phyloP scores from a whole-genome alignment of 805 yeast genomes.

The Saccharomycopsis fibuligera region DNA sequence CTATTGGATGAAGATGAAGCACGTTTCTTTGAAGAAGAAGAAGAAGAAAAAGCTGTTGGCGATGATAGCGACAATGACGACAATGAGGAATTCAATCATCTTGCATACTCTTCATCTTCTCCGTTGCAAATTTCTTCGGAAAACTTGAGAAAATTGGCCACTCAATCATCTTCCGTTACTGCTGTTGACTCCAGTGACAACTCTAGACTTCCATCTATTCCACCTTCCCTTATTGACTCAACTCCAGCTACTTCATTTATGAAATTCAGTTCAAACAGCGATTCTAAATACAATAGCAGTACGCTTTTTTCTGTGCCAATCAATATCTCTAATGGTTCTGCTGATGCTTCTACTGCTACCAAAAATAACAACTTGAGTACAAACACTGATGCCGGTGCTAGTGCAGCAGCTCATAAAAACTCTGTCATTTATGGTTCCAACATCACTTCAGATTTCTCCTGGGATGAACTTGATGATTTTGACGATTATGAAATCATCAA shows the following conservation, averaged over 20 bases:
- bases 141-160: background rate
- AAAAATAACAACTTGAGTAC: background rate
- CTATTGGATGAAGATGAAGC: background rate
- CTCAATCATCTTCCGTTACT: background rate
- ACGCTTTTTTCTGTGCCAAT: background rate
- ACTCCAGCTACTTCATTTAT: conserved; percentile 5
- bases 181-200: background rate
- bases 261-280: conserved; percentile 2
- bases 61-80: conserved; percentile 4
- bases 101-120: background rate
- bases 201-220: conserved; percentile 1
- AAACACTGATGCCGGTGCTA: too few species aligned
- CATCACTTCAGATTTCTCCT: conserved; percentile 4
- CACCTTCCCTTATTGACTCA: conserved; percentile 7
- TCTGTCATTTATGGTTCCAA: conserved; percentile 4
- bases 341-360: background rate
- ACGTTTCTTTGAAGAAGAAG: background rate
- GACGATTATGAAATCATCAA: conserved; percentile 13
- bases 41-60: background rate
- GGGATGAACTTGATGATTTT: conserved; percentile 10
- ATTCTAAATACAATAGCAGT: background rate
- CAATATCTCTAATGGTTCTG: background rate
- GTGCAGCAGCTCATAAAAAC: background rate
- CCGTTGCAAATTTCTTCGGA: conserved; percentile 11
- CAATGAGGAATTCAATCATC: too few species aligned